These are phyloP conservation scores for Tirmania nivea DNA, from an alignment of 495 filamentous ascomycete genomes.

Conservation along the genomic window DNA sequence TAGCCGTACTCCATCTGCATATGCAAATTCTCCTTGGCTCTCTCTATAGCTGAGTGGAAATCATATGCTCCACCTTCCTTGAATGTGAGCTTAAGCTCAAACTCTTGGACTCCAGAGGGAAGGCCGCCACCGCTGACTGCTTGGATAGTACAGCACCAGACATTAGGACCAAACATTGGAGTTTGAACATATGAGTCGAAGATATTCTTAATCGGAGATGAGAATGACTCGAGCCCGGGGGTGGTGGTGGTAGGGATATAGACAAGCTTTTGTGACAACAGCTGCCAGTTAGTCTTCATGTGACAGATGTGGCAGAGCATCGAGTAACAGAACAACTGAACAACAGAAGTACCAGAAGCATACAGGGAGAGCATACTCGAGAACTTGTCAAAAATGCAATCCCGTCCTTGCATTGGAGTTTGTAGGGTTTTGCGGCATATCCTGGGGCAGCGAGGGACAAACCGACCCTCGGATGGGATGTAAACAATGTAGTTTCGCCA, in stretches of 20 bases:
- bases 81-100: slow-evolving; percentile 71
- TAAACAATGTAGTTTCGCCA: slow-evolving; percentile 45
- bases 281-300: too few relatives aligned
- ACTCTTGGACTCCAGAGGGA: slow-evolving; percentile 42
- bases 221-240: slow-evolving; percentile 61
- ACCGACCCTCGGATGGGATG: slow-evolving; percentile 47
- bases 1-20: slow-evolving; percentile 54
- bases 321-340: too few relatives aligned
- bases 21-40: slow-evolving; percentile 59
- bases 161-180: slow-evolving; percentile 90
- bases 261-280: slow-evolving; percentile 42
- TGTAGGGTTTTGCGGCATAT: slow-evolving; percentile 34
- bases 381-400: slow-evolving; percentile 72
- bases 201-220: slow-evolving; percentile 62
- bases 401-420: slow-evolving; percentile 37
- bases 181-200: slow-evolving; percentile 76
- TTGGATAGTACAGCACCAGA: slow-evolving; percentile 59
- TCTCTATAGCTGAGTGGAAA: slow-evolving; percentile 63
- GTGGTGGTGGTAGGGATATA: slow-evolving; percentile 60
- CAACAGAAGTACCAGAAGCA: too few relatives aligned
- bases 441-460: slow-evolving; percentile 40
- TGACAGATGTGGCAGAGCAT: too few relatives aligned
- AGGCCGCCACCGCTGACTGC: slow-evolving; percentile 75
- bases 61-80: slow-evolving; percentile 89
- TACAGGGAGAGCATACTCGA: slow-evolving; percentile 20